Evolutionary conservation across 768 basidiomycete species (phyloP).

Genomic region (Pleurotus tuoliensis): DNA sequence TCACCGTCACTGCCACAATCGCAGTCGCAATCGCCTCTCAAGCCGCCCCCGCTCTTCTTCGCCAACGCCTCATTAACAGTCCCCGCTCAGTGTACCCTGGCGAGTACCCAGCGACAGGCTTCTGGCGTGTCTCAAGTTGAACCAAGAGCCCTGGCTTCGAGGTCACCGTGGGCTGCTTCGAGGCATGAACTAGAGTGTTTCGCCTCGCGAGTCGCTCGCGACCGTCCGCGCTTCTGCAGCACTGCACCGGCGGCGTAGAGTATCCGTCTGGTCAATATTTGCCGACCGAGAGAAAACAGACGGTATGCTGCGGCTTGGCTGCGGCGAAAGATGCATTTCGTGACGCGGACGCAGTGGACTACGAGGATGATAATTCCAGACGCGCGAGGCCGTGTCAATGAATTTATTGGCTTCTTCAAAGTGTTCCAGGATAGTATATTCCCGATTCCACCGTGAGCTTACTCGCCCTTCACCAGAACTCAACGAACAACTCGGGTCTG

Average conservation of each 20-base stretch:
- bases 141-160: background rate
- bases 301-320: conserved; percentile 79
- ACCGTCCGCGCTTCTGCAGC: background rate
- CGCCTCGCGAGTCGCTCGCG: background rate
- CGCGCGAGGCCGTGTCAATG: conserved; percentile 55
- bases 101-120: background rate
- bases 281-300: conserved; percentile 29
- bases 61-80: background rate
- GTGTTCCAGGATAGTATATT: conserved; percentile 55
- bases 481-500: no score
- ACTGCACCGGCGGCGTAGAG: background rate
- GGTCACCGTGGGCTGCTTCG: background rate
- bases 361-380: conserved; percentile 60
- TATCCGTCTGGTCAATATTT: no score
- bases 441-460: background rate
- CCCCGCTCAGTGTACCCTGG: background rate
- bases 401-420: conserved; percentile 63
- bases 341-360: conserved; percentile 55
- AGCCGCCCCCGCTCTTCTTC: background rate
- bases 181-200: background rate
- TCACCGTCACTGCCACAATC: no score
- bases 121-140: background rate
- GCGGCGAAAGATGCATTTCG: conserved; percentile 68
- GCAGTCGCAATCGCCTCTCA: no score
- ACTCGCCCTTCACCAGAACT: no score